phyloP scores from a whole-genome alignment of 495 filamentous ascomycete species.

The Tuber microsphaerosporum region DNA sequence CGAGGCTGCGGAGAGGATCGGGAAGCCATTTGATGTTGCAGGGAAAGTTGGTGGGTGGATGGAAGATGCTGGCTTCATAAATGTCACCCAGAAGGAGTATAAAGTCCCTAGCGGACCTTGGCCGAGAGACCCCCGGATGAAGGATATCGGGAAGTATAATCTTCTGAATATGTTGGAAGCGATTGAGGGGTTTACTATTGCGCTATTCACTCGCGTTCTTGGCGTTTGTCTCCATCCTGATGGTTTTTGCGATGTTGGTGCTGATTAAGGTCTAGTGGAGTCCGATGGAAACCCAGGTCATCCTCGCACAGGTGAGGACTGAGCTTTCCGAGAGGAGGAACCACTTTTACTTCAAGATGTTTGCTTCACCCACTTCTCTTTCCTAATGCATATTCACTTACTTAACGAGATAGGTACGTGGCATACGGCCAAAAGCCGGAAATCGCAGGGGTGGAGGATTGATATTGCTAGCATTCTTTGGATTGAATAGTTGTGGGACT shows the following conservation, averaged over 20 bases:
- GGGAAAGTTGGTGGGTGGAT: conserved; percentile 30
- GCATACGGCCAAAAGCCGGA: conserved; percentile 18
- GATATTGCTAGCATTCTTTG: background rate
- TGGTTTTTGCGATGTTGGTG: background rate
- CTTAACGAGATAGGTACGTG: conserved; percentile 4
- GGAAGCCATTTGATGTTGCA: conserved; percentile 26
- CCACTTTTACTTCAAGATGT: conserved; percentile 31
- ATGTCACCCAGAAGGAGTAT: conserved; percentile 47
- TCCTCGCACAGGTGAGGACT: conserved; percentile 25
- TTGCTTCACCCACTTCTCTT: conserved; percentile 9
- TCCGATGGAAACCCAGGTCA: conserved; percentile 33
- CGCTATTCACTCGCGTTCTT: conserved; percentile 49
- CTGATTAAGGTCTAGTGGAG: conserved; percentile 13
- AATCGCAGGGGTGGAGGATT: background rate
- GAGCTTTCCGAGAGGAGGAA: conserved; percentile 25
- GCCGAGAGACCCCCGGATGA: conserved; percentile 57
- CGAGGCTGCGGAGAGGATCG: conserved; percentile 19
- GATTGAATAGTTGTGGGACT: background rate
- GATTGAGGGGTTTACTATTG: conserved; percentile 53
- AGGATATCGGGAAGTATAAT: conserved; percentile 58
- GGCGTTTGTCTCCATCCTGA: conserved; percentile 6
- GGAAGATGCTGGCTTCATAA: conserved; percentile 38
- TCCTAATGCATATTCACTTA: background rate
- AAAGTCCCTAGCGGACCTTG: conserved; percentile 63
- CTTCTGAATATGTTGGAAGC: conserved; percentile 56